Base-by-base conservation (phyloP, 192 early-diverging fungal genomes). In the Mortierella alpina region DNA sequence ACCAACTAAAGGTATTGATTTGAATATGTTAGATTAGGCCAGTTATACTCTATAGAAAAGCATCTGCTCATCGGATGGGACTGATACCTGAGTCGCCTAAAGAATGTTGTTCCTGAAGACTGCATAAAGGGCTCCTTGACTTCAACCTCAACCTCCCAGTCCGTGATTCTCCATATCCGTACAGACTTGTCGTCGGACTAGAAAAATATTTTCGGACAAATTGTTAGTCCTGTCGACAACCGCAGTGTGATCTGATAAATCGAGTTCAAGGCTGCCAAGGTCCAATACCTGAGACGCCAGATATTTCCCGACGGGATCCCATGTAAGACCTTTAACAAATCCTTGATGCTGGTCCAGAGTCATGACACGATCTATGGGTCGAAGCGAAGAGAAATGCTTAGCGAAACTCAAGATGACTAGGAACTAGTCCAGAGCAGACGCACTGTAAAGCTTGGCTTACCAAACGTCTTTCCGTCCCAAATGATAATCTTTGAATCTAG, bases 311-410 rank as follows among this genome's bases (percentile, higher is more conserved):
- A 94, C 94, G 7, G 98, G 98, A 83, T 99, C 98, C 89, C 95
- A 99, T 1, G 96, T 90, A 7, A 99, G 74, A 12, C 98, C 98
- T 84, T 99, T 99, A 22, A 99, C 98, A 83, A 98, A 97, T 49
- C 94, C 95, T 31, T 82, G 61, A 62, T 97, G 96, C 23, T 84
- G 86, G 53, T 90, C 86, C 31, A 97, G 74, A 55, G 85, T 90
- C 5, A 86, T 85, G 18, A 97, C 63, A 9, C 86, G 83, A 31
- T 92, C 90, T 88, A 66, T 14, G 7, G n/a, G 47, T 46, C 46
- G 54, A 12, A 80, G 39, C 49, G 14, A 44, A 52, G 44, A 61
- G 8, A 57, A 50, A 49, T 20, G 14, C 8, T 51, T 11, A 44
- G 4, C 3, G n/a, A 49, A n/a, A 23, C 23, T 23, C 46, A 20